Conservation (phyloP, 208 protist genomes). For the Crithidia brevicula region DNA sequence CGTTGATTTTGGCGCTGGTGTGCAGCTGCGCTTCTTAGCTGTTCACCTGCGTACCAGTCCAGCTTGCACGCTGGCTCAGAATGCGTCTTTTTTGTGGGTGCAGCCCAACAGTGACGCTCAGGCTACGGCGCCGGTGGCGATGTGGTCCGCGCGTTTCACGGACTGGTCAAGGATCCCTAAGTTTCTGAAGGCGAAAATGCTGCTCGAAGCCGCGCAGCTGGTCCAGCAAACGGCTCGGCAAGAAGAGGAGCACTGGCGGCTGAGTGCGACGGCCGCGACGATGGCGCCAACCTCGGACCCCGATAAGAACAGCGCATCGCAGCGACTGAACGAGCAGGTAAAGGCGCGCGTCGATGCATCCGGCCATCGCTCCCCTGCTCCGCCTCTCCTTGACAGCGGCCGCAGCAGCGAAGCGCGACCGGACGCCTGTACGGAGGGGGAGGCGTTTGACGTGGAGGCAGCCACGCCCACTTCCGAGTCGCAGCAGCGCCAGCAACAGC, state of each 20-base stretch:
- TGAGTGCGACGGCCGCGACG: not conserved
- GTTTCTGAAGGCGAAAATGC: slow-evolving; percentile 31
- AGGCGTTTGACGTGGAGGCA: slow-evolving; percentile 17
- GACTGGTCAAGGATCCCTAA: slow-evolving; percentile 23
- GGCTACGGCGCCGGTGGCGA: not conserved
- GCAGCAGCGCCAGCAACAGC: slow-evolving; percentile 14
- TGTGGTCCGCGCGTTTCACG: slow-evolving; percentile 9
- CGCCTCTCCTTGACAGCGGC: not conserved
- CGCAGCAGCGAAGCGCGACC: not conserved
- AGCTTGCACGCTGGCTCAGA: not conserved
- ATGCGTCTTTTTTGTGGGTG: slow-evolving; percentile 32
- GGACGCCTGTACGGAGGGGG: slow-evolving; percentile 6
- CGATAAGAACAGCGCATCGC: not conserved
- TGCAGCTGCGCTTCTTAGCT: slow-evolving; percentile 11
- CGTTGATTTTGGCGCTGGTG: slow-evolving; percentile 22
- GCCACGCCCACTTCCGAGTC: slow-evolving; percentile 26
- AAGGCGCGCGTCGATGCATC: no score
- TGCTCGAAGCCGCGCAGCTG: slow-evolving; percentile 19
- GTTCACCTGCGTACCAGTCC: slow-evolving; percentile 13
- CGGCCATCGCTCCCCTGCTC: no score
- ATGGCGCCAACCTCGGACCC: not conserved
- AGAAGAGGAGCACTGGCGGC: not conserved
- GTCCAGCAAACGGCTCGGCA: not conserved
- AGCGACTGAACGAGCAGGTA: not conserved
- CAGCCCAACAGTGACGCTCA: not conserved